Percentiles rank a stretch among this genome's conserved stretches.
Evolutionary conservation across 192 early-diverging fungal species (phyloP).

Genomic region (Podila clonocystis): DNA sequence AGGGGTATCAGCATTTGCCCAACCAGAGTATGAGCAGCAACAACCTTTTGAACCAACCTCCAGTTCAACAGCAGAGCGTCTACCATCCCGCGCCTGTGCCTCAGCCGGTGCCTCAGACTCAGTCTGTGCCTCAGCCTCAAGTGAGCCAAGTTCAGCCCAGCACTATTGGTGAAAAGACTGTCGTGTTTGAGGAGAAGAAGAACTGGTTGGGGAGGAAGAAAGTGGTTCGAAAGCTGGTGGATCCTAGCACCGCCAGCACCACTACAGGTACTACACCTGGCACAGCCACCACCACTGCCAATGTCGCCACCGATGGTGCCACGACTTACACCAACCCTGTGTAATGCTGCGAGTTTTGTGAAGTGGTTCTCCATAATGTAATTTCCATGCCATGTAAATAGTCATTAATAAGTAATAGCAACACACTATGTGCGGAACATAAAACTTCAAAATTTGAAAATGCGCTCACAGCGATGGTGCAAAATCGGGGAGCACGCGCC

Average conservation of each 20-base stretch:
- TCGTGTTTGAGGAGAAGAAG: slow-evolving; percentile 29
- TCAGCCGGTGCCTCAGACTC: background rate
- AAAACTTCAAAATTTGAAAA: too few relatives aligned
- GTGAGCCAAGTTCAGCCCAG: too few relatives aligned
- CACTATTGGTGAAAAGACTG: slow-evolving; percentile 10
- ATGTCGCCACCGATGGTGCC: background rate
- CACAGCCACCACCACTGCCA: background rate
- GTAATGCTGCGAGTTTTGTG: too few relatives aligned
- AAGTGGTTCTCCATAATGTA: too few relatives aligned
- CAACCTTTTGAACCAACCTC: slow-evolving; percentile 4
- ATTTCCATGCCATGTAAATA: too few relatives aligned
- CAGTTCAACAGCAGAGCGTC: background rate
- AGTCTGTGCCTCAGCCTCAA: background rate
- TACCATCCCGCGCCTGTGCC: background rate
- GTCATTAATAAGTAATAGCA: too few relatives aligned
- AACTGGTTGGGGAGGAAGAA: slow-evolving; percentile 15
- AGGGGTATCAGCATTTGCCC: slow-evolving; percentile 6
- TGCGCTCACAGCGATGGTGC: too few relatives aligned
- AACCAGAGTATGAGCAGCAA: background rate
- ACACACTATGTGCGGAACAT: too few relatives aligned
- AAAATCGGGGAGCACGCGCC: too few relatives aligned
- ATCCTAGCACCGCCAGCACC: background rate
- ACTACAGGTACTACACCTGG: background rate
- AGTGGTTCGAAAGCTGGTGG: slow-evolving; percentile 11
- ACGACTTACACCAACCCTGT: background rate